These are phyloP conservation scores for Mucor saturninus DNA, from an alignment of 371 early-diverging fungal genomes.

Conservation along the genomic window DNA sequence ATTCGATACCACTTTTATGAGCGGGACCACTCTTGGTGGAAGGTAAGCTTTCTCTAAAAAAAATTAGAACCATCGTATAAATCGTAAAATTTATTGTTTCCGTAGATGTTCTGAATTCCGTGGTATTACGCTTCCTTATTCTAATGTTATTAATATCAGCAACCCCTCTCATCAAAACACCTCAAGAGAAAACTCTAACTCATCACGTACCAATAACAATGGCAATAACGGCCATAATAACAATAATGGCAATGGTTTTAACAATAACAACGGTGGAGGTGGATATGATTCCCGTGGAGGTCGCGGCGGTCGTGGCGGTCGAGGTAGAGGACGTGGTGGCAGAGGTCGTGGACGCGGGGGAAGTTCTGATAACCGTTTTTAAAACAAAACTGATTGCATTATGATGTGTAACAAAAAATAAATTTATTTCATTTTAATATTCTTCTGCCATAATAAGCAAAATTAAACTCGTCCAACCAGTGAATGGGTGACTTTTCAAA, in stretches of 20 bases:
- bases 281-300: slow-evolving; percentile 17
- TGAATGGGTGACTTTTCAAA: slow-evolving; percentile 90
- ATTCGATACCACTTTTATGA: slow-evolving; percentile 84
- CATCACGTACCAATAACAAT: neutral
- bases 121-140: slow-evolving; percentile 67
- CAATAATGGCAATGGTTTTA: neutral
- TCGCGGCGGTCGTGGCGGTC: slow-evolving; percentile 10
- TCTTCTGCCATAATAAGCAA: slow-evolving; percentile 78
- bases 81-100: slow-evolving; percentile 2
- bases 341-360: slow-evolving; percentile 10
- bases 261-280: neutral
- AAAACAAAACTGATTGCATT: neutral
- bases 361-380: neutral
- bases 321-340: slow-evolving; percentile 13
- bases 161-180: slow-evolving; percentile 29
- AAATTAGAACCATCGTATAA: neutral
- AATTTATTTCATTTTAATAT: slow-evolving; percentile 39
- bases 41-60: slow-evolving; percentile 41
- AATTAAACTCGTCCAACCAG: slow-evolving; percentile 93
- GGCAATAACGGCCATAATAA: neutral
- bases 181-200: neutral
- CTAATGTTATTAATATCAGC: slow-evolving; percentile 63
- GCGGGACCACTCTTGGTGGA: slow-evolving; percentile 78
- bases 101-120: slow-evolving; percentile 70
- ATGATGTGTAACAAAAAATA: neutral